phyloP scores from a whole-genome alignment of 768 basidiomycete genomes.

The Boletus tylopilopsis region DNA sequence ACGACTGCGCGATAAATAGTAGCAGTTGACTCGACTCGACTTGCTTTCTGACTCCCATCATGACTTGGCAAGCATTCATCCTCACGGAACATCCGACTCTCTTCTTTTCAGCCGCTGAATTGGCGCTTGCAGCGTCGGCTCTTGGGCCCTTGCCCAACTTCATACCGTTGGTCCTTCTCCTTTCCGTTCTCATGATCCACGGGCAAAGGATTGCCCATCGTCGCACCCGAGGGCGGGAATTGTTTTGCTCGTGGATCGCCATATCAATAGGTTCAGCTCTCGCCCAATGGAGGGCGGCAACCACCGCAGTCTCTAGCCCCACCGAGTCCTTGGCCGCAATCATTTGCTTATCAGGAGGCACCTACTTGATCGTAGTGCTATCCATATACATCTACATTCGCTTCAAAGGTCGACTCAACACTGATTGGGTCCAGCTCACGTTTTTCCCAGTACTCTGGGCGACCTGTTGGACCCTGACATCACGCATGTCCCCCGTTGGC shows the following conservation, averaged over 20 bases:
- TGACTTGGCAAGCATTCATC: conserved; percentile 22
- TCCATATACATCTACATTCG: conserved; percentile 39
- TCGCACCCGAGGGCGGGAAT: conserved; percentile 29
- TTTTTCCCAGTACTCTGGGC: conserved; percentile 73
- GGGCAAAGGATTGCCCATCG: conserved; percentile 29
- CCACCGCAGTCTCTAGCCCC: conserved; percentile 53
- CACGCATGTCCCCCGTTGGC: conserved; percentile 63
- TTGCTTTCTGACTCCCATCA: conserved; percentile 13
- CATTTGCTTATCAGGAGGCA: conserved; percentile 36
- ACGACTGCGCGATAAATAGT: conserved; percentile 16
- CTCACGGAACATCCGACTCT: conserved; percentile 22
- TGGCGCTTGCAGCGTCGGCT: conserved; percentile 24
- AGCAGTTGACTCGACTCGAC: neutral
- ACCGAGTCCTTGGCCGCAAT: conserved; percentile 47
- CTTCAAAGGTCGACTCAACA: conserved; percentile 26
- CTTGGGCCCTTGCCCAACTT: conserved; percentile 31
- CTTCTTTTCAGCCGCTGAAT: conserved; percentile 24
- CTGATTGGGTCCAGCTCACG: conserved; percentile 42
- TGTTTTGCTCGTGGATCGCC: conserved; percentile 31
- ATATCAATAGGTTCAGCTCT: conserved; percentile 41
- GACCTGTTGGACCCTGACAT: conserved; percentile 50
- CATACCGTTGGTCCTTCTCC: conserved; percentile 30
- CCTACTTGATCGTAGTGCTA: conserved; percentile 42
- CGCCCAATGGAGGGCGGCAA: conserved; percentile 41
- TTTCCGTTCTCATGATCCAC: conserved; percentile 27